These are phyloP conservation scores for Coniochaeta hoffmannii DNA, from an alignment of 2,329 filamentous ascomycete species.

Conservation along the genomic window DNA sequence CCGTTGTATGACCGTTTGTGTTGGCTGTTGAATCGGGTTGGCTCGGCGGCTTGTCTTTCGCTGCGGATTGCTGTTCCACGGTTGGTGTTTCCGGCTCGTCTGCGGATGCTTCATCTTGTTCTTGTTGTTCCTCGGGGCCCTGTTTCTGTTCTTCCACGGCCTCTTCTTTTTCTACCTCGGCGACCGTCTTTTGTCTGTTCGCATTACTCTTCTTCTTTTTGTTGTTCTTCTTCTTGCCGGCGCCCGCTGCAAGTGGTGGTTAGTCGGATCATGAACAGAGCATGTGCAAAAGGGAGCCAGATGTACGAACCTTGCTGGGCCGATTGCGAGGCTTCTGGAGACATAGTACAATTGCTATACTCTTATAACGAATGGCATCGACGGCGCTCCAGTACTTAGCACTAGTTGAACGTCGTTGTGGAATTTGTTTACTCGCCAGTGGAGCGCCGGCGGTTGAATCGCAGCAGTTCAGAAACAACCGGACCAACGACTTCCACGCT, in stretches of 20 bases:
- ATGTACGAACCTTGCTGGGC: conserved; percentile 8
- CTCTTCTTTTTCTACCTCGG: conserved; percentile 13
- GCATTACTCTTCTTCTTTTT: conserved; percentile 52
- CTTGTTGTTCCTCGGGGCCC: conserved; percentile 7
- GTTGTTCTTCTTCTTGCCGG: conserved; percentile 51
- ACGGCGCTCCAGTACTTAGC: background rate
- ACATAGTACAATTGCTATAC: background rate
- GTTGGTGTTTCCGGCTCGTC: conserved; percentile 35
- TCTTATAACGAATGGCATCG: conserved; percentile 4
- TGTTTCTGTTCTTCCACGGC: conserved; percentile 17
- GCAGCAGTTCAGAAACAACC: background rate
- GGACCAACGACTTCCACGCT: conserved; percentile 1
- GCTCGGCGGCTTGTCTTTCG: conserved; percentile 16
- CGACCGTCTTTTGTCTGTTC: conserved; percentile 16
- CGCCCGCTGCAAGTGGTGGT: conserved; percentile 22
- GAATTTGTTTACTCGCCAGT: background rate
- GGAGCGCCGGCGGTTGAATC: background rate
- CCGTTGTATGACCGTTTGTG: conserved; percentile 28
- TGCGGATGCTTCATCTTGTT: conserved; percentile 12
- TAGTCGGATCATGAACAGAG: conserved; percentile 8
- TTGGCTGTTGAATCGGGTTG: conserved; percentile 31
- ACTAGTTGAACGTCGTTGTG: background rate
- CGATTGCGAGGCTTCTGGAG: conserved; percentile 3
- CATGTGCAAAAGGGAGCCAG: background rate
- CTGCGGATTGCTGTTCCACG: conserved; percentile 18